Evolutionary conservation across 495 filamentous ascomycete species (phyloP).

Genomic region (Usnea hakonensis): DNA sequence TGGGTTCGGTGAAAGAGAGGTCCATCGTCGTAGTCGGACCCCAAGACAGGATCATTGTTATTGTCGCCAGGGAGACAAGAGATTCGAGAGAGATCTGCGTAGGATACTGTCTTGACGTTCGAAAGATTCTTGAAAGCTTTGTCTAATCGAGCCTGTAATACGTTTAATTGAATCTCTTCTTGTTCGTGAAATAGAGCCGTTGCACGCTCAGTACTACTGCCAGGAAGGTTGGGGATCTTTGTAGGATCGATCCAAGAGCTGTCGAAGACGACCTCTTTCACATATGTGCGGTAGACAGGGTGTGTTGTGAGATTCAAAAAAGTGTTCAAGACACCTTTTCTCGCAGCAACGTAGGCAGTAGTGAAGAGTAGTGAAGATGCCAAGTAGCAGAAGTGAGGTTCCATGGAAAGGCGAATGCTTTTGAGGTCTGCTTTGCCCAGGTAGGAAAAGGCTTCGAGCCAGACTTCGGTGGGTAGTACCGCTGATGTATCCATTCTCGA

Average conservation of each 20-base stretch:
- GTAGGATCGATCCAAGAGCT: background rate
- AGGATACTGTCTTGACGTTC: background rate
- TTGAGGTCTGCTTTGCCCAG: background rate
- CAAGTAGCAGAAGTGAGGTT: background rate
- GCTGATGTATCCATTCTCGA: background rate
- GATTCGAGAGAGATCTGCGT: background rate
- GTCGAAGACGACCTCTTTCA: background rate
- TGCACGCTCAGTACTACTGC: background rate
- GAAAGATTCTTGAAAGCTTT: background rate
- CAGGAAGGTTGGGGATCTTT: background rate
- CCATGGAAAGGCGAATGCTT: background rate
- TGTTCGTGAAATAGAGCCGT: background rate
- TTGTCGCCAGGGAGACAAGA: background rate
- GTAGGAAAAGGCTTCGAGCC: background rate
- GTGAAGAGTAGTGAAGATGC: background rate
- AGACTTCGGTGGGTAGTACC: background rate
- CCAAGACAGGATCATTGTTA: background rate
- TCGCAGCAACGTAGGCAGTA: background rate
- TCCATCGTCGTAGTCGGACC: background rate
- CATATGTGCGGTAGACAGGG: background rate
- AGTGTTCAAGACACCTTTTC: background rate
- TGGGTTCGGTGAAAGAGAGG: background rate
- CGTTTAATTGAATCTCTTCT: background rate
- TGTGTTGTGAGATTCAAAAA: background rate
- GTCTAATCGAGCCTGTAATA: background rate